Evolutionary conservation across 306 rosid species (phyloP).

Genomic region (Castanospermum australe): DNA sequence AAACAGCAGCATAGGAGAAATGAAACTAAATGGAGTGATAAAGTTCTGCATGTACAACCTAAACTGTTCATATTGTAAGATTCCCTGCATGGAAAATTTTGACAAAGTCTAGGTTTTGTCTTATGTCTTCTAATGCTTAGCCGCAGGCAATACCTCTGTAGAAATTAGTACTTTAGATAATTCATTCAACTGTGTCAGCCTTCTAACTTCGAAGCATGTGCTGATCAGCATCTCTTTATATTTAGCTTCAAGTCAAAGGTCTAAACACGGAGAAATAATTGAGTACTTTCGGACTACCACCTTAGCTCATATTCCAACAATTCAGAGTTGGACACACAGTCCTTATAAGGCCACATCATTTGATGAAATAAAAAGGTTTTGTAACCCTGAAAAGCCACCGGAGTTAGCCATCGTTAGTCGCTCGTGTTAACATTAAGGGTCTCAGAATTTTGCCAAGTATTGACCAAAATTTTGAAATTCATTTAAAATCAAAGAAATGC

Average conservation of each 20-base stretch:
- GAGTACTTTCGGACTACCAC: neutral
- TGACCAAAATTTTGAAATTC: neutral
- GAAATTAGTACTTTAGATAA: neutral
- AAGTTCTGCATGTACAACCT: slow-evolving; percentile 28
- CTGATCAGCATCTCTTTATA: neutral
- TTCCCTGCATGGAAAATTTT: slow-evolving; percentile 26
- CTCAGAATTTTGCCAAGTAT: too few species aligned
- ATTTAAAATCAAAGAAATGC: too few species aligned
- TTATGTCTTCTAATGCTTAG: slow-evolving; percentile 14
- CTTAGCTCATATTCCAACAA: neutral
- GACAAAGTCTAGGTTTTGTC: slow-evolving; percentile 1
- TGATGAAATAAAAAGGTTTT: neutral
- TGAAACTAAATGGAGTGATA: neutral
- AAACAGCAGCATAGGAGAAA: slow-evolving; percentile 6
- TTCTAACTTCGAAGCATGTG: slow-evolving; percentile 16
- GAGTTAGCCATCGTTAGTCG: neutral
- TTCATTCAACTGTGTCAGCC: neutral
- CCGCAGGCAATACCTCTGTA: neutral
- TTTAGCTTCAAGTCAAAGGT: neutral
- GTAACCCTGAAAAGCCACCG: neutral
- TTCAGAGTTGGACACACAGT: neutral
- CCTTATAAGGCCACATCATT: neutral
- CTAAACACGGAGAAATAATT: neutral
- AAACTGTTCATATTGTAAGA: slow-evolving; percentile 25
- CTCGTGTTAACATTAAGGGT: neutral